These are phyloP conservation scores for Lepiota venenata DNA, from an alignment of 768 basidiomycete genomes.

Conservation along the genomic window DNA sequence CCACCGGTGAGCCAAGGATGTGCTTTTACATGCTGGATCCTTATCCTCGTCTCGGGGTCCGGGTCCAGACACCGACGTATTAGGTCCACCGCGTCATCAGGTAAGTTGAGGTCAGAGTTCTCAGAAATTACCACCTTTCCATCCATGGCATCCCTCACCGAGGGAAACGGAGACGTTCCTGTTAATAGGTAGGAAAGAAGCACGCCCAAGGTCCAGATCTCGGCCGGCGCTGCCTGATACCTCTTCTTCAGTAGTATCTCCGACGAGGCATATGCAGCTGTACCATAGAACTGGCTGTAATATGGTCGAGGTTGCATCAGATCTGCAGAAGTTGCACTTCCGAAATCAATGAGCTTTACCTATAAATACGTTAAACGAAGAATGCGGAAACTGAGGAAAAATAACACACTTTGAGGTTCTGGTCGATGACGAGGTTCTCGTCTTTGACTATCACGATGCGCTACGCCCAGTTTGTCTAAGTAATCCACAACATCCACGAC, in stretches of 20 bases:
- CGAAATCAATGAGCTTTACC: slow-evolving; percentile 97
- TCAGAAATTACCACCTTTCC: slow-evolving; percentile 57
- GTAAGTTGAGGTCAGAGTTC: slow-evolving; percentile 32
- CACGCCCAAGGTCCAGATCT: slow-evolving; percentile 95
- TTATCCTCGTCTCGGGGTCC: slow-evolving; percentile 75
- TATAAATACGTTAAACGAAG: slow-evolving; percentile 22
- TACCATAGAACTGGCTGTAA: slow-evolving; percentile 85
- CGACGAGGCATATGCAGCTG: slow-evolving; percentile 92
- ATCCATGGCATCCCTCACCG: slow-evolving; percentile 72
- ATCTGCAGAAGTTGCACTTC: slow-evolving; percentile 79
- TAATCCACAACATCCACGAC: slow-evolving; percentile 84
- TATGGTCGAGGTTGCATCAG: slow-evolving; percentile 57
- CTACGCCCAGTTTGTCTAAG: slow-evolving; percentile 78
- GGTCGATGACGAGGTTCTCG: slow-evolving; percentile 86
- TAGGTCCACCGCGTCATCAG: slow-evolving; percentile 52
- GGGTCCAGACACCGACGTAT: slow-evolving; percentile 81
- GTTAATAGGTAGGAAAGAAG: slow-evolving; percentile 93
- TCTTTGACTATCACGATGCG: slow-evolving; percentile 97
- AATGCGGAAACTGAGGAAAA: background rate
- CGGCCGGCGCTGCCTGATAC: slow-evolving; percentile 92
- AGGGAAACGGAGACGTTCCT: slow-evolving; percentile 90
- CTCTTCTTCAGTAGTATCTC: slow-evolving; percentile 87
- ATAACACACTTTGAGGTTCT: slow-evolving; percentile 56
- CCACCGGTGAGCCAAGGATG: slow-evolving; percentile 70
- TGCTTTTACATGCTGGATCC: slow-evolving; percentile 75